These are phyloP conservation scores for Tuber borchii DNA, from an alignment of 495 filamentous ascomycete genomes.

Conservation along the genomic window DNA sequence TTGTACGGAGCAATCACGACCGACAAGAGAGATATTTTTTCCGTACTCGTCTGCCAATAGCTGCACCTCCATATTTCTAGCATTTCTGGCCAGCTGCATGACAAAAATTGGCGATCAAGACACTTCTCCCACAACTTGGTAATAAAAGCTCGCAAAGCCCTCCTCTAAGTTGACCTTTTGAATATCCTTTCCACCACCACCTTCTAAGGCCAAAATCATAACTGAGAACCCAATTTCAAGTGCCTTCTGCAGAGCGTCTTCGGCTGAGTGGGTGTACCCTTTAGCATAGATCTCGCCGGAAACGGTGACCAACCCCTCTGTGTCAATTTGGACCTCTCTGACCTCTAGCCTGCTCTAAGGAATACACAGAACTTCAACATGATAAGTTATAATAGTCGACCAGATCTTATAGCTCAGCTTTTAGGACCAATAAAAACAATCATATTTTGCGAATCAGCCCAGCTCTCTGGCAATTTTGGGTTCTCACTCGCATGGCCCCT, in stretches of 20 bases:
- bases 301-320: slow-evolving; percentile 85
- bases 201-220: slow-evolving; percentile 99
- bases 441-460: slow-evolving; percentile 92
- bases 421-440: slow-evolving; percentile 98
- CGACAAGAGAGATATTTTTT: slow-evolving; percentile 98
- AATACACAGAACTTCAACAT: slow-evolving; percentile 94
- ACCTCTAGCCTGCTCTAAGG: slow-evolving; percentile 97
- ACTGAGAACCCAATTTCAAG: slow-evolving; percentile 92
- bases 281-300: slow-evolving; percentile 76
- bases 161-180: slow-evolving; percentile 87
- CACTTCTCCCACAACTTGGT: slow-evolving; percentile 92
- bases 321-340: slow-evolving; percentile 67
- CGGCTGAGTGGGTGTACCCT: slow-evolving; percentile 86
- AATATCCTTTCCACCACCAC: slow-evolving; percentile 98
- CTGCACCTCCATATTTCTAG: slow-evolving; percentile 95
- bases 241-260: slow-evolving; percentile 76
- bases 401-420: slow-evolving; percentile 97
- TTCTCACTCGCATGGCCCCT: slow-evolving; percentile 99
- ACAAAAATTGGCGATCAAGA: slow-evolving; percentile 99
- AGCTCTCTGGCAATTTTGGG: slow-evolving; percentile 88
- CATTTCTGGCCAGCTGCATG: slow-evolving; percentile 98
- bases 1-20: slow-evolving; percentile 97
- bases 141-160: slow-evolving; percentile 76
- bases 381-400: slow-evolving; percentile 97
- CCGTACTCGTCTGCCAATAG: slow-evolving; percentile 97